phyloP scores from a whole-genome alignment of 768 basidiomycete genomes.

The Floccularia luteovirens region DNA sequence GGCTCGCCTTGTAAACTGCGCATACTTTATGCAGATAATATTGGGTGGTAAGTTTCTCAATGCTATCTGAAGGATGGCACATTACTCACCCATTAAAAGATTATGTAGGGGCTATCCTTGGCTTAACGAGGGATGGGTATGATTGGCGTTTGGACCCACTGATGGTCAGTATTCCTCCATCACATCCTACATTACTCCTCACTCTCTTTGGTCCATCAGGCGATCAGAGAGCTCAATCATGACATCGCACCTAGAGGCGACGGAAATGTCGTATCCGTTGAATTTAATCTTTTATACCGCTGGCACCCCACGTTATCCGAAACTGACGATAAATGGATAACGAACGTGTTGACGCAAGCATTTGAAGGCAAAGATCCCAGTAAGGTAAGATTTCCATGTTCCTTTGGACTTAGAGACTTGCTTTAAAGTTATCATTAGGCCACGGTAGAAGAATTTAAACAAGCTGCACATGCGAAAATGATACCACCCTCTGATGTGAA shows the following conservation, averaged over 20 bases:
- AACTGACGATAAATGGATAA: conserved; percentile 50
- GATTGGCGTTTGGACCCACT: conserved; percentile 68
- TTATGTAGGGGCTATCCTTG: conserved; percentile 71
- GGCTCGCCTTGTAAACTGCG: conserved; percentile 66
- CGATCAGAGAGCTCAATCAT: conserved; percentile 43
- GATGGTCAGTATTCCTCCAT: conserved; percentile 26
- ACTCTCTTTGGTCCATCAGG: conserved; percentile 20
- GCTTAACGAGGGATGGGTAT: conserved; percentile 54
- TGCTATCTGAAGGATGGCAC: neutral
- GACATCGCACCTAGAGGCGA: conserved; percentile 52
- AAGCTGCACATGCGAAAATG: conserved; percentile 20
- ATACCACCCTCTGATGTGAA: conserved; percentile 23
- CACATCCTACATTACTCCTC: neutral
- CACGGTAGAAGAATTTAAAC: conserved; percentile 28
- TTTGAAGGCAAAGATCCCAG: conserved; percentile 33
- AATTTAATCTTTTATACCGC: conserved; percentile 60
- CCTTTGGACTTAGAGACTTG: neutral
- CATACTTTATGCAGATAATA: conserved; percentile 64
- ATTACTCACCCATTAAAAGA: conserved; percentile 22
- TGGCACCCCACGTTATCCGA: conserved; percentile 63
- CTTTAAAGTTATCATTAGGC: conserved; percentile 13
- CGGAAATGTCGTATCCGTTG: conserved; percentile 71
- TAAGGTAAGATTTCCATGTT: conserved; percentile 19
- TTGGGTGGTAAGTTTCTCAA: conserved; percentile 32
- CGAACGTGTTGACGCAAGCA: conserved; percentile 31